Evolutionary conservation across 805 yeast genomes (phyloP).

Genomic region (Wickerhamomyces canadensis): DNA sequence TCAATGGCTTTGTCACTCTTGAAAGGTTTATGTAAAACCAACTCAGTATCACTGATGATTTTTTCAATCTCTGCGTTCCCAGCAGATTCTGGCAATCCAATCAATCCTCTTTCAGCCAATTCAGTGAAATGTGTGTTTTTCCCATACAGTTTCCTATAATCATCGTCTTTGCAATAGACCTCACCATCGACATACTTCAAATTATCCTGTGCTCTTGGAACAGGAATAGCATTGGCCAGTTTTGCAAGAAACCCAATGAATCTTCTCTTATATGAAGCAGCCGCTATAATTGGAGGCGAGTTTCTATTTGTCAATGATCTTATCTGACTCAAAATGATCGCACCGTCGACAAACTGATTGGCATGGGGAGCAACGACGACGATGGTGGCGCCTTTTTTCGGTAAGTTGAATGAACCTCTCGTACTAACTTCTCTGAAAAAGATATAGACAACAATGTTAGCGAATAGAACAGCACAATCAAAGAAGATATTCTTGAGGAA

Average conservation of each 20-base stretch:
- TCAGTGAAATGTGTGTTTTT: constrained; percentile 55
- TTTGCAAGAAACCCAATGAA: constrained; percentile 74
- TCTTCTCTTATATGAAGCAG: constrained; percentile 53
- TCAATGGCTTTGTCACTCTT: constrained; percentile 41
- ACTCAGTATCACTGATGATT: constrained; percentile 66
- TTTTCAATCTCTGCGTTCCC: constrained; percentile 71
- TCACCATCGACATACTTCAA: constrained; percentile 63
- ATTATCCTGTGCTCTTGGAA: constrained; percentile 85
- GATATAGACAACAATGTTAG: constrained; percentile 22
- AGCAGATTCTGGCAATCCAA: constrained; percentile 71
- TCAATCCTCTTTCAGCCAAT: constrained; percentile 55
- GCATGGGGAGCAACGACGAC: constrained; percentile 83
- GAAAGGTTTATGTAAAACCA: constrained; percentile 64
- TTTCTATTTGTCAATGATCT: constrained; percentile 57
- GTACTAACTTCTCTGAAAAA: constrained; percentile 73
- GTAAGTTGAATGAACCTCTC: constrained; percentile 62
- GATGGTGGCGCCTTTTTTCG: constrained; percentile 60
- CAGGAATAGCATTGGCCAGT: constrained; percentile 78
- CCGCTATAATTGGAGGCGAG: constrained; percentile 79
- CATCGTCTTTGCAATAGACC: constrained; percentile 46
- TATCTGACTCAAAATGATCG: constrained; percentile 73
- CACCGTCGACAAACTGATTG: constrained; percentile 81
- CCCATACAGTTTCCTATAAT: constrained; percentile 53
- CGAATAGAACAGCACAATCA: constrained; percentile 17
- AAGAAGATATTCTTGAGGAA: constrained; percentile 13